These are phyloP conservation scores for Massarina eburnea DNA, from an alignment of 2,329 filamentous ascomycete genomes.

Conservation along the genomic window DNA sequence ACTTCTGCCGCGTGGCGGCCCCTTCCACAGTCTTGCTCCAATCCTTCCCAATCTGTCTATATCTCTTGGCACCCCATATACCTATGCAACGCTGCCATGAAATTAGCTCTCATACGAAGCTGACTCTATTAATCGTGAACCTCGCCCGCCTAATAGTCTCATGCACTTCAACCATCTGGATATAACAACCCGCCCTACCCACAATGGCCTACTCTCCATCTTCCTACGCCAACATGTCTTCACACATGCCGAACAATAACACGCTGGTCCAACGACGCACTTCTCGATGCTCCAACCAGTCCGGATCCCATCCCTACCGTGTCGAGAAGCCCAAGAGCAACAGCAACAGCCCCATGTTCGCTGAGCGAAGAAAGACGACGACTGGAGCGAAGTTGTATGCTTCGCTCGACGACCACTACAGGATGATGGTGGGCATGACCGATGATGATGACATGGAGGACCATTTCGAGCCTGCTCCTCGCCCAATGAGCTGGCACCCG, in stretches of 20 bases:
- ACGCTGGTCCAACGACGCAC: conserved; percentile 25
- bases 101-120: conserved; percentile 15
- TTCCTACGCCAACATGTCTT: conserved; percentile 25
- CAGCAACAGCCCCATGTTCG: conserved; percentile 40
- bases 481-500: conserved; percentile 78
- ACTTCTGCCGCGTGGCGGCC: conserved; percentile 33
- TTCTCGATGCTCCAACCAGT: conserved; percentile 36
- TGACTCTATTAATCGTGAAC: conserved; percentile 22
- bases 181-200: conserved; percentile 11
- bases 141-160: conserved; percentile 15
- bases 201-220: conserved; percentile 20
- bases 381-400: conserved; percentile 41
- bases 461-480: conserved; percentile 23
- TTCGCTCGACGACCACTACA: conserved; percentile 44
- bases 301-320: conserved; percentile 34
- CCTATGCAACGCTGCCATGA: conserved; percentile 31
- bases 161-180: conserved; percentile 11
- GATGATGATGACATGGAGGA: conserved; percentile 31
- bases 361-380: conserved; percentile 43
- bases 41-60: conserved; percentile 38
- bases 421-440: conserved; percentile 44
- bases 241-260: conserved; percentile 29
- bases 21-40: conserved; percentile 32
- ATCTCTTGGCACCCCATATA: conserved; percentile 44
- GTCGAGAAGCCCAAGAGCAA: conserved; percentile 44